Conservation (phyloP, 2,329 filamentous ascomycete species). For the Colletotrichum zoysiae region DNA sequence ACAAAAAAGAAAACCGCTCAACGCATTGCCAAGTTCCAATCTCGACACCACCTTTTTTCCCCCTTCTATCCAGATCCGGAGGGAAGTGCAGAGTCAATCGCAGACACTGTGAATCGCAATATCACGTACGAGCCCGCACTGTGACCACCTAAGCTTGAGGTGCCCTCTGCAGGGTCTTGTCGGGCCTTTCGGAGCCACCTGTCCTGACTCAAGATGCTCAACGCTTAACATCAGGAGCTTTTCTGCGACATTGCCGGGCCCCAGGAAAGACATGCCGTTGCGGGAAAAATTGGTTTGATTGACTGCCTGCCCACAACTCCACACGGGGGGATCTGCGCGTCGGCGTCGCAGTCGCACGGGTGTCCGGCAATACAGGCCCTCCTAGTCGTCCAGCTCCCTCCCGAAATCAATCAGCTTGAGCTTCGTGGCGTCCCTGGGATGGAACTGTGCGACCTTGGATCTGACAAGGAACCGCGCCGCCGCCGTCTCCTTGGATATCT, state of each 20-base stretch:
- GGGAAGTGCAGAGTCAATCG: slow-evolving; percentile 30
- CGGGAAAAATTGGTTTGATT: slow-evolving; percentile 28
- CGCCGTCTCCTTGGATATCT: slow-evolving; percentile 70
- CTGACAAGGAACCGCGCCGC: slow-evolving; percentile 73
- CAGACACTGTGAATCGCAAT: slow-evolving; percentile 30
- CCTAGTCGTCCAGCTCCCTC: slow-evolving; percentile 69
- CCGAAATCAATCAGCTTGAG: slow-evolving; percentile 74
- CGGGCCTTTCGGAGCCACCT: background rate
- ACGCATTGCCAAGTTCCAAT: slow-evolving; percentile 28
- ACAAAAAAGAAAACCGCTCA: background rate
- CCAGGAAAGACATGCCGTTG: slow-evolving; percentile 22
- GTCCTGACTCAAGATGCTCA: slow-evolving; percentile 25
- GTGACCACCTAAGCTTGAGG: slow-evolving; percentile 9
- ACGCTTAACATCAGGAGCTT: slow-evolving; percentile 38
- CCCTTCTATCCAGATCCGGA: slow-evolving; percentile 16
- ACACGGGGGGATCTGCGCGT: slow-evolving; percentile 38
- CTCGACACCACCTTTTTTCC: slow-evolving; percentile 22
- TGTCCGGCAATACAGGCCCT: slow-evolving; percentile 28
- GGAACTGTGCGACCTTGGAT: slow-evolving; percentile 75
- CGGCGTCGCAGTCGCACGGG: slow-evolving; percentile 30
- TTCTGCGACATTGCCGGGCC: slow-evolving; percentile 36
- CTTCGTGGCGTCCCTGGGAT: slow-evolving; percentile 71
- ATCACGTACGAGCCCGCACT: slow-evolving; percentile 18
- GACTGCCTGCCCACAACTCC: slow-evolving; percentile 28
- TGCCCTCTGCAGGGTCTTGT: background rate